Conservation (phyloP, 2,329 filamentous ascomycete species). For the Colletotrichum tanaceti region DNA sequence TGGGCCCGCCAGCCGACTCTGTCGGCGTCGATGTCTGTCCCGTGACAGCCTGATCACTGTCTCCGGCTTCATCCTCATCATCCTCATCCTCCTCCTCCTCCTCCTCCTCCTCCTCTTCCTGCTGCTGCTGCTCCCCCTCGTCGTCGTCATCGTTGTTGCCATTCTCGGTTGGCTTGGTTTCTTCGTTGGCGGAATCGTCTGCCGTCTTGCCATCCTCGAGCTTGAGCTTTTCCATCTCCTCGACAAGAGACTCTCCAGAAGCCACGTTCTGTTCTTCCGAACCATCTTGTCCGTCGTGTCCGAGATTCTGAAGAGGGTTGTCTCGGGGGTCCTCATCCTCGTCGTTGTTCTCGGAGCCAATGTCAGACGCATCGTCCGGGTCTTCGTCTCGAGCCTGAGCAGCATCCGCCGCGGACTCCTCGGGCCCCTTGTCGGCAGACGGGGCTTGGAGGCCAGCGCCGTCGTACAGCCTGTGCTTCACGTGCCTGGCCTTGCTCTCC, state of each 20-base stretch:
- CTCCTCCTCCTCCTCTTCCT: no score
- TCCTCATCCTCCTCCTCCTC: constrained; percentile 41
- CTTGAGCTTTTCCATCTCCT: constrained; percentile 33
- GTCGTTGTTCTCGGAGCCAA: constrained; percentile 50
- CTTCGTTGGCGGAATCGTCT: constrained; percentile 41
- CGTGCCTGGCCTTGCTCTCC: constrained; percentile 83
- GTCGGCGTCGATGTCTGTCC: constrained; percentile 25
- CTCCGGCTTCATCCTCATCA: constrained; percentile 43
- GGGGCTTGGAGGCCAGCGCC: constrained; percentile 44
- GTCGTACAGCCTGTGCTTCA: constrained; percentile 71
- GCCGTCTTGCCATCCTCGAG: constrained; percentile 35
- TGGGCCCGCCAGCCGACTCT: constrained; percentile 33
- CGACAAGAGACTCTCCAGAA: constrained; percentile 41
- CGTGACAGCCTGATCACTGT: constrained; percentile 23
- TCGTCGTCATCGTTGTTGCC: constrained; percentile 44
- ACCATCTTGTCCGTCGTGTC: constrained; percentile 45
- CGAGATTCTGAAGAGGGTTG: constrained; percentile 52
- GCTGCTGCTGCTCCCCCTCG: no score
- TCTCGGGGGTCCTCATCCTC: constrained; percentile 48
- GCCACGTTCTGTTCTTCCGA: constrained; percentile 44
- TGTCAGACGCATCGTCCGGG: constrained; percentile 49
- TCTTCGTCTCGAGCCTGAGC: constrained; percentile 47
- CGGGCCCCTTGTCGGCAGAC: neutral
- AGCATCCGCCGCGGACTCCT: constrained; percentile 40
- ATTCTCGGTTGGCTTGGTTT: constrained; percentile 41